A percentile compares a stretch with the other conserved stretches of the same genome.
Evolutionary conservation across 371 early-diverging fungal genomes (phyloP).

Genomic region (Haplosporangium sp.): DNA sequence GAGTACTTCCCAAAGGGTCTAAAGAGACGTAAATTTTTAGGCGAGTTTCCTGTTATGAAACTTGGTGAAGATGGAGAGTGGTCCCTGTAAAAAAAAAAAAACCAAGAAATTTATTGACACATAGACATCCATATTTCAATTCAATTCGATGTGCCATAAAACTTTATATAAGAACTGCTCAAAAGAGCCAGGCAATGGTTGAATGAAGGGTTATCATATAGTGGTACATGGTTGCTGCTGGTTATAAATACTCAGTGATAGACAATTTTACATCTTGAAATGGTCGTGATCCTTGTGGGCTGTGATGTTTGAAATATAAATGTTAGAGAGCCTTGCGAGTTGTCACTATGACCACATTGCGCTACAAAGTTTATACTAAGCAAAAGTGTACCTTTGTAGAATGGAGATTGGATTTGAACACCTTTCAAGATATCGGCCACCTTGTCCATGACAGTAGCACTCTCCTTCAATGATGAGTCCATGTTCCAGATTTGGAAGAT

Average conservation of each 20-base stretch:
- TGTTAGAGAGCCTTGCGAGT: neutral
- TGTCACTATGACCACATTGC: neutral
- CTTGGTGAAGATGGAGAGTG: constrained; percentile 29
- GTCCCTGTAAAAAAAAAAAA: constrained; percentile 3
- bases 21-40: constrained; percentile 66
- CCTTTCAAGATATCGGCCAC: constrained; percentile 58
- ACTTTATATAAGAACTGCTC: constrained; percentile 8
- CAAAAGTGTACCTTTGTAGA: constrained; percentile 67
- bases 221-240: neutral
- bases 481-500: constrained; percentile 76
- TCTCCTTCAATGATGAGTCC: constrained; percentile 56
- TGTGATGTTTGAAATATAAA: constrained; percentile 4
- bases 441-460: constrained; percentile 59
- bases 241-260: neutral
- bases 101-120: neutral
- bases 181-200: constrained; percentile 7
- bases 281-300: constrained; percentile 56
- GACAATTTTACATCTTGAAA: constrained; percentile 38
- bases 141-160: neutral
- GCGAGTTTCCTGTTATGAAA: constrained; percentile 34
- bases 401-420: constrained; percentile 67
- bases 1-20: constrained; percentile 80
- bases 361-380: neutral
- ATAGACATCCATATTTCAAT: constrained; percentile 1
- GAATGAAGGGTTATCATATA: neutral